Evolutionary conservation across 257 asterid species (phyloP).

Genomic region (Orobanche coerulescens): DNA sequence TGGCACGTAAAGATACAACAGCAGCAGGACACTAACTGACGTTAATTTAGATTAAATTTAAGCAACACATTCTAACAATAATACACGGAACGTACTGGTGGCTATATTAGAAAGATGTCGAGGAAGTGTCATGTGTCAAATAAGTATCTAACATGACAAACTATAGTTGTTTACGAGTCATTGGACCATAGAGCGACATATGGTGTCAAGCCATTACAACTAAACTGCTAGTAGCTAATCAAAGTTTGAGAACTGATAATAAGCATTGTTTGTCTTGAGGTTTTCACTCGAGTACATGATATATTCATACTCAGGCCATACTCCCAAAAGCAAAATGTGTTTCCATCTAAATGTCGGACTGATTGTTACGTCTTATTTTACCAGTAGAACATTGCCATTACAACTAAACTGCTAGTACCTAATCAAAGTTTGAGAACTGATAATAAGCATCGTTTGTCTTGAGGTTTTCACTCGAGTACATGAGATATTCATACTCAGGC

Average conservation of each 20-base stretch:
- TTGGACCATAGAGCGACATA: neutral
- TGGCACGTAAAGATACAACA: no score
- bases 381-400: neutral
- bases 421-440: no score
- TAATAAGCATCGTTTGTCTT: neutral
- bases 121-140: neutral
- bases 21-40: no score
- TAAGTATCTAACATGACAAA: neutral
- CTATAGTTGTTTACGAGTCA: neutral
- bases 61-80: no score
- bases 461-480: neutral
- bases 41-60: no score
- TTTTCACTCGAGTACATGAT: neutral
- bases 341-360: neutral
- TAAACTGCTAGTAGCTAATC: neutral
- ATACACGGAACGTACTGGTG: no score
- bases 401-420: no score
- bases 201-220: neutral
- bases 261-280: neutral
- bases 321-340: neutral
- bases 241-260: neutral
- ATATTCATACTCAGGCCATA: conserved; percentile 1
- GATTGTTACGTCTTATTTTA: neutral
- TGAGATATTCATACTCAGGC: neutral
- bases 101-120: no score